Conservation (phyloP, 805 yeast genomes). For the Candida dajiaensis region DNA sequence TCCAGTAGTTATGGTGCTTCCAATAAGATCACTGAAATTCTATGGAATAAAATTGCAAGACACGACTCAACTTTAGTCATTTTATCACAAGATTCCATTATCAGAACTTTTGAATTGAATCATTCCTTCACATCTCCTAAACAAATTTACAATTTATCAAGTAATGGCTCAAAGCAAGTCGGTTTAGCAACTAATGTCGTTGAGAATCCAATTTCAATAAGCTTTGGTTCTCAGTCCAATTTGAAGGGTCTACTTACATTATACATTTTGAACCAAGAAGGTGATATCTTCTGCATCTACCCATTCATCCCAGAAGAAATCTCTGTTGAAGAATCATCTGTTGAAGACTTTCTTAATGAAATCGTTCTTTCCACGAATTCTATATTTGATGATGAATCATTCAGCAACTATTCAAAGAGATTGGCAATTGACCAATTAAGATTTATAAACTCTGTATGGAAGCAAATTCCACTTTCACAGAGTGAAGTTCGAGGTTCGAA, state of each 20-base stretch:
- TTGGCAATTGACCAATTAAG: slow-evolving; percentile 29
- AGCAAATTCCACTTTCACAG: slow-evolving; percentile 17
- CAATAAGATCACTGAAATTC: slow-evolving; percentile 29
- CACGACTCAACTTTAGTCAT: slow-evolving; percentile 38
- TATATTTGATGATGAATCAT: slow-evolving; percentile 14
- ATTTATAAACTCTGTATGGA: slow-evolving; percentile 29
- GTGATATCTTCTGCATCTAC: slow-evolving; percentile 53
- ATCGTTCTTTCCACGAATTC: slow-evolving; percentile 26
- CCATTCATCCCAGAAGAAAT: slow-evolving; percentile 55
- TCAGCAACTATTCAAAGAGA: slow-evolving; percentile 2
- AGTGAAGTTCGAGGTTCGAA: slow-evolving; percentile 18
- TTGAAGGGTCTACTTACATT: slow-evolving; percentile 43
- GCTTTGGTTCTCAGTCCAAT: slow-evolving; percentile 17
- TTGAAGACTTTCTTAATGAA: slow-evolving; percentile 28
- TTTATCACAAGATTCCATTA: slow-evolving; percentile 27
- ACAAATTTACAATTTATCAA: slow-evolving; percentile 11
- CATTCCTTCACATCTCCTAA: slow-evolving; percentile 23
- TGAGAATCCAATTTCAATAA: slow-evolving; percentile 19
- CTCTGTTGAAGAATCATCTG: slow-evolving; percentile 28
- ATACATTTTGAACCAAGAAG: slow-evolving; percentile 45
- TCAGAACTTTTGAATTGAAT: slow-evolving; percentile 33
- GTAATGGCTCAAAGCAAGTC: slow-evolving; percentile 10
- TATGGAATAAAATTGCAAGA: slow-evolving; percentile 41
- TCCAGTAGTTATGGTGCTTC: slow-evolving; percentile 20
- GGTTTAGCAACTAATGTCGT: slow-evolving; percentile 19